phyloP scores from a whole-genome alignment of 306 rosid species.

The Aeschynomene evenia region DNA sequence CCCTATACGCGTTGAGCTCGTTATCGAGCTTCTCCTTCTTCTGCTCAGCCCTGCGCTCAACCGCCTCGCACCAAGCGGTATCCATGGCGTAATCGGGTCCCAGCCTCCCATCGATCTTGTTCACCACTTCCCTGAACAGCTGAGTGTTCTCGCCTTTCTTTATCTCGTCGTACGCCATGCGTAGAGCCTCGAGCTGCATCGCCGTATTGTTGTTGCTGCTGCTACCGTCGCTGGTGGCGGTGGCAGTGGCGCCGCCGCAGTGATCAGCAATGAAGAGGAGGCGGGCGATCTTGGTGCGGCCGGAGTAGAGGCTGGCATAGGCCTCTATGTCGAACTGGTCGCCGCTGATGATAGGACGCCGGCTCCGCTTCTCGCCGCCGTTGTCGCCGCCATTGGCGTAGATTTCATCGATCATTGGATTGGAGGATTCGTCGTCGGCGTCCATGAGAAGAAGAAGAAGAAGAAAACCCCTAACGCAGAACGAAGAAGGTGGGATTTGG shows the following conservation, averaged over 20 bases:
- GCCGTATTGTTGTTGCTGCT: conserved; percentile 39
- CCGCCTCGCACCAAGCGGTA: conserved; percentile 61
- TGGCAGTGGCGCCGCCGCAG: conserved; percentile 24
- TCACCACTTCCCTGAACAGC: conserved; percentile 72
- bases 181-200: conserved; percentile 83
- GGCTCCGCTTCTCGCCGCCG: conserved; percentile 45
- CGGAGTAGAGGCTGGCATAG: conserved; percentile 70
- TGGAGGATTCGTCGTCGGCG: conserved; percentile 58
- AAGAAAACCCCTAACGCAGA: neutral
- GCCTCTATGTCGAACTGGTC: conserved; percentile 89
- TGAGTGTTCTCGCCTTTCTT: conserved; percentile 96
- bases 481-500: neutral
- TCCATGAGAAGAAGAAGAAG: conserved; percentile 46
- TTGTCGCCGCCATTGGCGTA: conserved; percentile 54
- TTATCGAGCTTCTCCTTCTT: conserved; percentile 95
- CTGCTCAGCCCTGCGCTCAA: conserved; percentile 83
- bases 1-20: conserved; percentile 95
- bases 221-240: too few relatives aligned
- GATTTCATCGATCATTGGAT: conserved; percentile 67
- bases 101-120: conserved; percentile 73
- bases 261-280: conserved; percentile 68
- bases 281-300: conserved; percentile 72
- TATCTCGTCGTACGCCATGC: conserved; percentile 96
- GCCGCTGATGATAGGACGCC: conserved; percentile 65
- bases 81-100: conserved; percentile 66